A percentile compares a stretch with the other conserved stretches of the same genome.
Evolutionary conservation across 306 rosid species (phyloP).

Genomic region (Mucuna pruriens): DNA sequence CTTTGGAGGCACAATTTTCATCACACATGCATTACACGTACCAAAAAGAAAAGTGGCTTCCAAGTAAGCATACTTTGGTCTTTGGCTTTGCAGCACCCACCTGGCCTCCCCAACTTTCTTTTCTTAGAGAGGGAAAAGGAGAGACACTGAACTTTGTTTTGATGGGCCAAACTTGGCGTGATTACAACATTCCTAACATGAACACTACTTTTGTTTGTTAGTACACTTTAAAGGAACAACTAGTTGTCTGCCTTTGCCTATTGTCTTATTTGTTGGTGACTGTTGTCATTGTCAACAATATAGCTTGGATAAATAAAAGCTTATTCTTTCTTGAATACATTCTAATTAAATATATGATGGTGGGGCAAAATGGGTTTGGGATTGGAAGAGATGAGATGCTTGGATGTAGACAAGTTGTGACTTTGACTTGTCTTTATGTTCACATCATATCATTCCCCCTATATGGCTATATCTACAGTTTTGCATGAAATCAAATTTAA

Average conservation of each 20-base stretch:
- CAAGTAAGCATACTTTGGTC: conserved; percentile 20
- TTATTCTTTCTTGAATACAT: not conserved
- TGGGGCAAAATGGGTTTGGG: not conserved
- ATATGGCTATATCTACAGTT: not conserved
- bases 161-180: conserved; percentile 37
- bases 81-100: conserved; percentile 17
- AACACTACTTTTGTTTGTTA: conserved; percentile 22
- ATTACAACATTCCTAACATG: conserved; percentile 46
- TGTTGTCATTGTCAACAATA: conserved; percentile 18
- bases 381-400: not conserved
- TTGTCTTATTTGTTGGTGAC: conserved; percentile 23
- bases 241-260: not conserved
- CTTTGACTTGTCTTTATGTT: not conserved
- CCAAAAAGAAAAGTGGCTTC: conserved; percentile 16
- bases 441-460: conserved; percentile 23
- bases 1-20: not conserved
- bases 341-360: not conserved
- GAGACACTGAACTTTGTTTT: conserved; percentile 6
- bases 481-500: not conserved
- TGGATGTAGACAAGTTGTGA: not conserved
- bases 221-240: conserved; percentile 33
- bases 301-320: not conserved
- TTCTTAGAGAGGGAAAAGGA: not conserved
- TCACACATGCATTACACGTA: conserved; percentile 5
- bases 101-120: not conserved